Evolutionary conservation across 441 rosid genomes (phyloP).

Genomic region (Arabidopsis lyrata): DNA sequence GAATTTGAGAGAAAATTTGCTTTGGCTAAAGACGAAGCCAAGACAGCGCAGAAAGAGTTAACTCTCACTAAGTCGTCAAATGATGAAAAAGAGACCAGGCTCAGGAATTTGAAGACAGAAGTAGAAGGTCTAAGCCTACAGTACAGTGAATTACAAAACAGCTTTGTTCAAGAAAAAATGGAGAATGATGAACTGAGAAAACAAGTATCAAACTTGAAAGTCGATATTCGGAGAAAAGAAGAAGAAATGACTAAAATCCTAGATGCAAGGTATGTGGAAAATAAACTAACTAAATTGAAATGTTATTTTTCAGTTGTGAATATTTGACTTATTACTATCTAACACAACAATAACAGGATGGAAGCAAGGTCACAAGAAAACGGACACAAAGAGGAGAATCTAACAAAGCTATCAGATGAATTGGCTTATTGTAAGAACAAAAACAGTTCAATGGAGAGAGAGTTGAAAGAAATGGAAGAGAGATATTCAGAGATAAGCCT

Average conservation of each 20-base stretch:
- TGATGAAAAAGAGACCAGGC: conserved; percentile 61
- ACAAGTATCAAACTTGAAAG: conserved; percentile 58
- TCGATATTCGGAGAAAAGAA: conserved; percentile 62
- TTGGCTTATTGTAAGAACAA: conserved; percentile 57
- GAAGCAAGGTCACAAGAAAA: conserved; percentile 41
- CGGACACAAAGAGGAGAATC: conserved; percentile 44
- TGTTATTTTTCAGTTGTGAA: conserved; percentile 19
- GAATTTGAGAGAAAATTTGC: conserved; percentile 54
- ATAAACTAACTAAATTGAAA: conserved; percentile 34
- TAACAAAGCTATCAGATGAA: conserved; percentile 53
- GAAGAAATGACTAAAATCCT: conserved; percentile 50
- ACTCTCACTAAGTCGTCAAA: conserved; percentile 51
- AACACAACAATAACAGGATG: conserved; percentile 40
- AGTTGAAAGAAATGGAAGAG: conserved; percentile 68
- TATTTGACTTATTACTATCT: conserved; percentile 17
- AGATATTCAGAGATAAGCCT: conserved; percentile 91
- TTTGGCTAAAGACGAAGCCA: conserved; percentile 62
- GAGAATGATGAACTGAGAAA: conserved; percentile 70
- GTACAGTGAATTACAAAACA: conserved; percentile 54
- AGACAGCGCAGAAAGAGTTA: conserved; percentile 60
- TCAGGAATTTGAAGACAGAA: conserved; percentile 60
- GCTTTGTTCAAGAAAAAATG: conserved; percentile 59
- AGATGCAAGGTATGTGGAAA: conserved; percentile 49
- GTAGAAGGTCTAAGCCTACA: conserved; percentile 57
- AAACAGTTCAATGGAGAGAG: conserved; percentile 64